phyloP scores from a whole-genome alignment of 305 asterid species.

The Rubia peregrina region DNA sequence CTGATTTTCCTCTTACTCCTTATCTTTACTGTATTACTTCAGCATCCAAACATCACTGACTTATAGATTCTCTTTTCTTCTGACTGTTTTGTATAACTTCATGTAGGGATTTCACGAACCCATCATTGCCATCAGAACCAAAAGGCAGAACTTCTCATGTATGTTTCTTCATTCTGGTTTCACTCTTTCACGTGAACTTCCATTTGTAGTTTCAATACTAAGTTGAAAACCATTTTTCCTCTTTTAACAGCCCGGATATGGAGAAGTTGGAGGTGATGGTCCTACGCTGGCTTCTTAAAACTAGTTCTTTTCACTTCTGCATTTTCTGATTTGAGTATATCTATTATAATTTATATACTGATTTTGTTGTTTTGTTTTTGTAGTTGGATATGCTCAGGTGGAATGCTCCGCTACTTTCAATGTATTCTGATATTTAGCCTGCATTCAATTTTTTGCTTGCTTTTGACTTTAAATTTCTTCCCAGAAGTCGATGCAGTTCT shows the following conservation, averaged over 20 bases:
- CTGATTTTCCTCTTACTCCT: not conserved
- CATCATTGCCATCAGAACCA: slow-evolving; percentile 88
- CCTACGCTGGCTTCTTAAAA: slow-evolving; percentile 22
- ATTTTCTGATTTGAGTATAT: not conserved
- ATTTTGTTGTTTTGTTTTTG: slow-evolving; percentile 17
- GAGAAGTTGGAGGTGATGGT: slow-evolving; percentile 63
- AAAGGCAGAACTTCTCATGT: slow-evolving; percentile 89
- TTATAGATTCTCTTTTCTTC: slow-evolving; percentile 1
- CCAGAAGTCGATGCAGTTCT: not conserved
- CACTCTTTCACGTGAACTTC: slow-evolving; percentile 19
- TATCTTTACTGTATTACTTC: slow-evolving; percentile 4
- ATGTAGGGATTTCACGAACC: slow-evolving; percentile 89
- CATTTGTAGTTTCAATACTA: slow-evolving; percentile 23
- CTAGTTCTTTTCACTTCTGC: slow-evolving; percentile 40
- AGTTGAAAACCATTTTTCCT: slow-evolving; percentile 21
- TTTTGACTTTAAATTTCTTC: not conserved
- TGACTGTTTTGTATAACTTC: slow-evolving; percentile 24
- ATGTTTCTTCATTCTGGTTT: slow-evolving; percentile 30
- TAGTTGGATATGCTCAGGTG: slow-evolving; percentile 97
- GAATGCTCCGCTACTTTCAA: slow-evolving; percentile 15
- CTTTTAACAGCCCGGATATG: slow-evolving; percentile 65
- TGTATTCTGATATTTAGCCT: slow-evolving; percentile 15
- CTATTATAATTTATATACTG: slow-evolving; percentile 20
- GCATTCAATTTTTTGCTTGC: not conserved
- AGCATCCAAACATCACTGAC: slow-evolving; percentile 11